A percentile compares a stretch with the other conserved stretches of the same genome.
These are phyloP conservation scores for Hondaea fermentalgiana DNA, from an alignment of 108 stramenopile species.

Conservation along the genomic window DNA sequence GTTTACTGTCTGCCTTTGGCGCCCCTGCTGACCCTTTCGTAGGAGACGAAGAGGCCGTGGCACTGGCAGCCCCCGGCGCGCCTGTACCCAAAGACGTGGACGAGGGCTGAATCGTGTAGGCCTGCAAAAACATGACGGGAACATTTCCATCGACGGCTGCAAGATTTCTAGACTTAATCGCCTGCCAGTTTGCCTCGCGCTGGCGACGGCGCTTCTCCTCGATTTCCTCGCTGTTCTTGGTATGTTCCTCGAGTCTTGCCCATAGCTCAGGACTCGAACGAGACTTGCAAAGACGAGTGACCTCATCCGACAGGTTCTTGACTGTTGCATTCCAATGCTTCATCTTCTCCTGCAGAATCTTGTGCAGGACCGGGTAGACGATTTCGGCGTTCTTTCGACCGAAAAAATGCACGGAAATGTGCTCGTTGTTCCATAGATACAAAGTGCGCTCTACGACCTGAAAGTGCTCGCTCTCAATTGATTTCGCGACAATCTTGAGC, in stretches of 20 bases:
- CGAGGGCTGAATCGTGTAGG: background rate
- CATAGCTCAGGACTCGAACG: background rate
- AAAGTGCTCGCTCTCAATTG: conserved; percentile 88
- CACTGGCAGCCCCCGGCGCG: too few relatives aligned
- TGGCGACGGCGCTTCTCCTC: background rate
- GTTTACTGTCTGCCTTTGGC: too few relatives aligned
- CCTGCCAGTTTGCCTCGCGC: conserved; percentile 8
- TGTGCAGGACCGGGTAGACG: conserved; percentile 84
- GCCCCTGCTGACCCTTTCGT: too few relatives aligned
- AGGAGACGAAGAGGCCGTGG: too few relatives aligned
- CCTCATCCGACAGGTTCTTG: conserved; percentile 89
- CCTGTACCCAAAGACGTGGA: background rate
- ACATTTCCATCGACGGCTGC: background rate
- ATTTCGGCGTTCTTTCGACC: conserved; percentile 80
- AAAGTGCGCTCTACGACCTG: conserved; percentile 87
- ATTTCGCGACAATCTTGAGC: conserved; percentile 77
- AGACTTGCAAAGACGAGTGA: conserved; percentile 72
- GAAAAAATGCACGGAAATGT: conserved; percentile 81
- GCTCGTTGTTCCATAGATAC: conserved; percentile 93
- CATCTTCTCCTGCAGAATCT: conserved; percentile 55
- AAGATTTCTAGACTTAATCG: background rate
- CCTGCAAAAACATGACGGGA: background rate
- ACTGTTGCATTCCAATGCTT: conserved; percentile 99
- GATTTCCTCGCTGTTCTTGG: background rate
- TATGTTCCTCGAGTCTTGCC: background rate